Base-by-base conservation (phyloP, 345 rosid genomes). In the Rhizophora mangle region DNA sequence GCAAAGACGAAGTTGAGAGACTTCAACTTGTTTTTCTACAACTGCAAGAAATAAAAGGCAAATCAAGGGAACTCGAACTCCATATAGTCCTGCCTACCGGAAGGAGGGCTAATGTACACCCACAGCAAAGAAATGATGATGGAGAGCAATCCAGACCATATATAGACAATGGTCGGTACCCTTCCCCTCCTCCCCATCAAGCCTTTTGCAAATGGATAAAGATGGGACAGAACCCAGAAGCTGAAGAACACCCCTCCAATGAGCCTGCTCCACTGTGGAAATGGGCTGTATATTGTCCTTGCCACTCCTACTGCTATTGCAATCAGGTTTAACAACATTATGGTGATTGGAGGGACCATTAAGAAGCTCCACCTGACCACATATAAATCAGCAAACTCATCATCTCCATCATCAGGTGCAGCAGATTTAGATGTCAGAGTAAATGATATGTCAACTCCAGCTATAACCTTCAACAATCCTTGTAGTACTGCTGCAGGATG, bases 161-260 rank as follows among this genome's bases (percentile, higher is more conserved):
- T 87, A 52, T 75, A 90, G 34, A 90, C 84, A 51, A 90, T 90
- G 49, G 96, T 88, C 11, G 96, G 91, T 6, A 88, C 86, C 78
- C 74, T 90, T 1, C 93, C 91, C 62, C 88, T 86, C 62, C 86
- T 86, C n/a, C 96, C 96, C 96, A 90, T 84, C 78, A 90, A 74
- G 24, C 96, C 93, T 74, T 88, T 88, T 0, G 93, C 92, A 62
- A 88, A 90, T 6, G 93, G 92, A 79, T 83, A 85, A 2, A 90
- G 87, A 82, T 90, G 96, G 72, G 84, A 78, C 22, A 90, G 49
- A 36, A 88, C 93, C 93, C 96, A 90, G 55, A 90, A 81, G 75
- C 96, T 88, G 75, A 90, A 90, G 76, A 88, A 90, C 78, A 88
- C 91, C 39, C 96, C 96, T 69, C 96, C 96, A 2, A 88, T 21